phyloP scores from a whole-genome alignment of 768 basidiomycete species.

The Boletus coccyginus region DNA sequence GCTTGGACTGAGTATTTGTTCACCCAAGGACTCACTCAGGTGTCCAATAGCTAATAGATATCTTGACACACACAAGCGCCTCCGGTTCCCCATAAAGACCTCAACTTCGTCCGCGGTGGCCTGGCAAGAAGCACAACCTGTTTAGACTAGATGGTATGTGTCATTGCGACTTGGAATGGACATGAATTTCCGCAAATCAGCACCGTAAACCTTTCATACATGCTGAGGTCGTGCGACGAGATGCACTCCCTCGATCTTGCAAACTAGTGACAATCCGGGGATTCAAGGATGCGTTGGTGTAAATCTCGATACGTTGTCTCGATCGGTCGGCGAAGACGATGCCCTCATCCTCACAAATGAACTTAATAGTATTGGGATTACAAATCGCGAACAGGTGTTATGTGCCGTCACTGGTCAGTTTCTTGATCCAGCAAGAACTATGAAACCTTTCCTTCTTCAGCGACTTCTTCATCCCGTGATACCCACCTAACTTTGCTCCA shows the following conservation, averaged over 20 bases:
- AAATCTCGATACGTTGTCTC: slow-evolving; percentile 22
- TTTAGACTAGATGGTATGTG: background rate
- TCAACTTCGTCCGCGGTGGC: slow-evolving; percentile 20
- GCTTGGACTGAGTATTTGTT: background rate
- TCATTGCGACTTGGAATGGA: background rate
- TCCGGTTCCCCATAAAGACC: slow-evolving; percentile 3
- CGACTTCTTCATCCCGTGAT: slow-evolving; percentile 15
- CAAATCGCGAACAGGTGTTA: slow-evolving; percentile 2
- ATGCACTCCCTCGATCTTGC: slow-evolving; percentile 5
- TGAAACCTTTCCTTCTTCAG: background rate
- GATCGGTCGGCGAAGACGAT: slow-evolving; percentile 17
- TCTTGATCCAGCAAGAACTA: background rate
- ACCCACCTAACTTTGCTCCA: background rate
- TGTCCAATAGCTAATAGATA: slow-evolving; percentile 12
- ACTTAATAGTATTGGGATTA: slow-evolving; percentile 8
- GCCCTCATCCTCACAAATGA: slow-evolving; percentile 15
- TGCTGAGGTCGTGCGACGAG: slow-evolving; percentile 7
- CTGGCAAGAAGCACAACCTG: slow-evolving; percentile 8
- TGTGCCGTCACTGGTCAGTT: background rate
- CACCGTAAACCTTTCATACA: slow-evolving; percentile 13
- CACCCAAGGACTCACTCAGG: slow-evolving; percentile 2
- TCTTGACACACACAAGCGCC: slow-evolving; percentile 1
- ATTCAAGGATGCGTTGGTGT: slow-evolving; percentile 1
- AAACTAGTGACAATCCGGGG: slow-evolving; percentile 13
- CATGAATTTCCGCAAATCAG: slow-evolving; percentile 12